Base-by-base conservation (phyloP, 495 filamentous ascomycete genomes). In the Hypoxylon lienhwacheense region DNA sequence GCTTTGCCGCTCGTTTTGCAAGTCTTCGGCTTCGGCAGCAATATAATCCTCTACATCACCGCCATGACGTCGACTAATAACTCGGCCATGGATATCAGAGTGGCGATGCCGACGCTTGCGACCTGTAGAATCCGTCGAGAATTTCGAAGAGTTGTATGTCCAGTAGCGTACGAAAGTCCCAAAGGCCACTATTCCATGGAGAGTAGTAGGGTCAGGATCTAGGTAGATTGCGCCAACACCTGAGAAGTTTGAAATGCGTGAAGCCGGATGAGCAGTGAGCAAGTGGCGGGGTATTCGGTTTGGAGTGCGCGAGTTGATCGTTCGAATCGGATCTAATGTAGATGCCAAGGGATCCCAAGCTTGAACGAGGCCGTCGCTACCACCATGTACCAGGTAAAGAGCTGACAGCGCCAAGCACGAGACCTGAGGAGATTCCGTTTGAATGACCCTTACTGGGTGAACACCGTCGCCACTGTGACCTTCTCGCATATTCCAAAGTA, bases 321-420 rank as follows among this genome's bases (percentile, higher is more conserved):
- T 97, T 15, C 91, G 84, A 53, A 97, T 81, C 0, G 92, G 90
- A 17, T 84, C 80, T 7, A 80, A 73, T 4, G 80, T 87, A 0
- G 93, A 97, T 1, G 87, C 90, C 17, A 98, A 72, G 15, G 89
- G 90, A 75, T 98, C 93, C 95, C 95, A 98, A 4, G 90, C 88
- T 65, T 97, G 93, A 5, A 97, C 91, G 5, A 97, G 81, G 7
- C 93, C 92, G 67, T 98, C 93, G 57, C 88, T 95, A 33, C 93
- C 93, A 20, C 93, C 93, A 67, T 96, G 90, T 1, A 97, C 86
- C 19, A 98, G 70, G 62, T 92, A 90, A 5, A 97, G 76, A 7
- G 91, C 90, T 1, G 91, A 89, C 15, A 96, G 66, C 4, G 86
- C 93, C n/a, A 98, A 70, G 57, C 82, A 89, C 7, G 92, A 86